Evolutionary conservation across 2,329 filamentous ascomycete genomes (phyloP).

Genomic region (Xylaria sp.): DNA sequence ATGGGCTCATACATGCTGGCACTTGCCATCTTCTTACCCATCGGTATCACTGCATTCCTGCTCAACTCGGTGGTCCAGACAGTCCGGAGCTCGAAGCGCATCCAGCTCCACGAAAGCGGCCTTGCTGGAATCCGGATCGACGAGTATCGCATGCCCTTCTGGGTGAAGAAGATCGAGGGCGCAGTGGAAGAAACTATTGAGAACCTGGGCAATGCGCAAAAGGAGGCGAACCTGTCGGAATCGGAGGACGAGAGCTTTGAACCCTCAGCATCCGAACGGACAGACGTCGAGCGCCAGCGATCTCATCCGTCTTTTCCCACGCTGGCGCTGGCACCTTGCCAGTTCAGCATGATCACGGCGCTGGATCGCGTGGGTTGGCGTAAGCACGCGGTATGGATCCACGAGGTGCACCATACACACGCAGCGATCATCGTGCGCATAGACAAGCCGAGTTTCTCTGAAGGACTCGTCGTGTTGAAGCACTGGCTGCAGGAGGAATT

Average conservation of each 20-base stretch:
- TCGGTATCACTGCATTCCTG: conserved; percentile 67
- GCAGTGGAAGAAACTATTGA: conserved; percentile 76
- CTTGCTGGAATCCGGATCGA: conserved; percentile 61
- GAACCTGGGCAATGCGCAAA: conserved; percentile 61
- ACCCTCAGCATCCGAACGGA: conserved; percentile 35
- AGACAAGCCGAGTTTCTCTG: conserved; percentile 61
- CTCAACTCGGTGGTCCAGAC: conserved; percentile 74
- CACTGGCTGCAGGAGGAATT: conserved; percentile 82
- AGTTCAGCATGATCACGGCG: conserved; percentile 79
- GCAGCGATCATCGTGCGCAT: conserved; percentile 83
- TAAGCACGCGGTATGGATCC: conserved; percentile 68
- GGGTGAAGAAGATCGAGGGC: conserved; percentile 68
- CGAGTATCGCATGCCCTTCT: conserved; percentile 69
- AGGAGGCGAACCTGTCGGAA: conserved; percentile 63
- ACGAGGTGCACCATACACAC: conserved; percentile 73
- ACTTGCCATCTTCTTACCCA: conserved; percentile 64
- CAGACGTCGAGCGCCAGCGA: conserved; percentile 37
- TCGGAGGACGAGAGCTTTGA: conserved; percentile 44
- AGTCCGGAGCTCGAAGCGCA: conserved; percentile 66
- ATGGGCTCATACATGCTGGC: conserved; percentile 59
- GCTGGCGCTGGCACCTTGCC: conserved; percentile 69
- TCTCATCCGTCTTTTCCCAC: conserved; percentile 52
- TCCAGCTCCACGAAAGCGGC: conserved; percentile 68
- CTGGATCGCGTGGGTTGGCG: conserved; percentile 63
- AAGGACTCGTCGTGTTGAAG: conserved; percentile 70